These are phyloP conservation scores for Aegilops umbellulata DNA, from an alignment of 176 grass and related monocot genomes.

Conservation along the genomic window DNA sequence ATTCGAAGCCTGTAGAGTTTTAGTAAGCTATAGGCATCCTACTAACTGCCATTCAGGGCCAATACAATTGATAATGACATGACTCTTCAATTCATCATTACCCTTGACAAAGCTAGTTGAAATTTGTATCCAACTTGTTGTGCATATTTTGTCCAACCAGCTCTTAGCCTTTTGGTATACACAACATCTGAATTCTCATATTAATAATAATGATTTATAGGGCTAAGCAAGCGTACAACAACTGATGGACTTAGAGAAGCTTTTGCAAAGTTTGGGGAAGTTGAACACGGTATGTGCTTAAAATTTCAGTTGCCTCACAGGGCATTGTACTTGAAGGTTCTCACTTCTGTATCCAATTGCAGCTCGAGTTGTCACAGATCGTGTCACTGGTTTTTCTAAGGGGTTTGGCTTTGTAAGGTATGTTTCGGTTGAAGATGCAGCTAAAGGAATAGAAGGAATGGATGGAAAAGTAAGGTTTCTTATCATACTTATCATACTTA, in stretches of 20 bases:
- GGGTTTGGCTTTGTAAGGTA: conserved; percentile 94
- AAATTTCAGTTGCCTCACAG: neutral
- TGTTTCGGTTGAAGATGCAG: conserved; percentile 64
- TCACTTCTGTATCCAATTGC: conserved; percentile 27
- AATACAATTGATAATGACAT: neutral
- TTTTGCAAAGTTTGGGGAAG: conserved; percentile 84
- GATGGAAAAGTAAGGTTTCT: conserved; percentile 80
- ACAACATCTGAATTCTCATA: neutral
- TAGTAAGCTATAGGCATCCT: neutral
- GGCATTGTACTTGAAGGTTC: conserved; percentile 10
- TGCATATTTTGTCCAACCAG: neutral
- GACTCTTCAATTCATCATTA: neutral
- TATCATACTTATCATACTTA: neutral
- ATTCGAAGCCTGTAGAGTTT: neutral
- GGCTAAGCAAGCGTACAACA: conserved; percentile 87
- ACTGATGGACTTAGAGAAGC: conserved; percentile 75
- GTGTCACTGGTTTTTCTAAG: conserved; percentile 71
- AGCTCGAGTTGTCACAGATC: conserved; percentile 89
- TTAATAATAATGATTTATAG: conserved; percentile 38
- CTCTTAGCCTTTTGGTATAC: conserved; percentile 1
- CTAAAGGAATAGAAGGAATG: conserved; percentile 78
- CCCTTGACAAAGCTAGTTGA: neutral
- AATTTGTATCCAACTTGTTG: neutral
- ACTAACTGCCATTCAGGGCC: neutral
- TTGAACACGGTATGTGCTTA: conserved; percentile 61